Conservation (phyloP, 495 filamentous ascomycete genomes). For the Penicillium longicatenatum region DNA sequence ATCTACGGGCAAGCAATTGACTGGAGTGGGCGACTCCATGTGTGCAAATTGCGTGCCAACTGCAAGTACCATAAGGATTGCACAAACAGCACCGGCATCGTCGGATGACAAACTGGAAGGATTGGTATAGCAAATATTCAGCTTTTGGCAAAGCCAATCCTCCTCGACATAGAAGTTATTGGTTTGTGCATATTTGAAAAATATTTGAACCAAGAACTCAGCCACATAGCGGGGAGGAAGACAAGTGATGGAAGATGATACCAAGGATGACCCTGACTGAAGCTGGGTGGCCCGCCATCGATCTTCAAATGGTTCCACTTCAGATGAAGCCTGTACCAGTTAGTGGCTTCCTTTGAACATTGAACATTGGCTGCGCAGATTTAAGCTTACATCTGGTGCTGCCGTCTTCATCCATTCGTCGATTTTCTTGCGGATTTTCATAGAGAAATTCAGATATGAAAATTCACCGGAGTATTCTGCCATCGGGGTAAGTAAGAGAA, state of each 20-base stretch:
- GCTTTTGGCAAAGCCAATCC: constrained; percentile 48
- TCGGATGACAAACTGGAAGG: constrained; percentile 44
- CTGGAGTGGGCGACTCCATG: constrained; percentile 48
- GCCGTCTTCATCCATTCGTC: constrained; percentile 51
- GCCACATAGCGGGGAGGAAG: constrained; percentile 54
- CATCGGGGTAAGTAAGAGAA: not conserved
- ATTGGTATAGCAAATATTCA: constrained; percentile 47
- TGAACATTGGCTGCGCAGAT: too few relatives aligned
- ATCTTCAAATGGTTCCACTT: constrained; percentile 49
- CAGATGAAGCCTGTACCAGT: constrained; percentile 33
- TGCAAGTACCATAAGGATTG: constrained; percentile 53
- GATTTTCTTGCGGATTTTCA: constrained; percentile 51
- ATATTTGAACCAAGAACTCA: constrained; percentile 52
- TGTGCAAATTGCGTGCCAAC: constrained; percentile 58
- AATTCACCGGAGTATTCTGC: constrained; percentile 56
- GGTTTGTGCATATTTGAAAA: constrained; percentile 56
- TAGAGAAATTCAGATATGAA: constrained; percentile 53
- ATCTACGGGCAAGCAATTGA: constrained; percentile 38
- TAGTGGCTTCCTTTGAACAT: not conserved
- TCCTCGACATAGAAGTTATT: constrained; percentile 56
- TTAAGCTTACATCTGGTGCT: constrained; percentile 37
- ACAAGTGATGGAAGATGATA: constrained; percentile 45
- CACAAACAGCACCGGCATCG: constrained; percentile 48
- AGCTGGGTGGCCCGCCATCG: constrained; percentile 52
- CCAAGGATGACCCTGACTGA: constrained; percentile 44